Base-by-base conservation (phyloP, 495 filamentous ascomycete genomes). In the Tuber calosporum region DNA sequence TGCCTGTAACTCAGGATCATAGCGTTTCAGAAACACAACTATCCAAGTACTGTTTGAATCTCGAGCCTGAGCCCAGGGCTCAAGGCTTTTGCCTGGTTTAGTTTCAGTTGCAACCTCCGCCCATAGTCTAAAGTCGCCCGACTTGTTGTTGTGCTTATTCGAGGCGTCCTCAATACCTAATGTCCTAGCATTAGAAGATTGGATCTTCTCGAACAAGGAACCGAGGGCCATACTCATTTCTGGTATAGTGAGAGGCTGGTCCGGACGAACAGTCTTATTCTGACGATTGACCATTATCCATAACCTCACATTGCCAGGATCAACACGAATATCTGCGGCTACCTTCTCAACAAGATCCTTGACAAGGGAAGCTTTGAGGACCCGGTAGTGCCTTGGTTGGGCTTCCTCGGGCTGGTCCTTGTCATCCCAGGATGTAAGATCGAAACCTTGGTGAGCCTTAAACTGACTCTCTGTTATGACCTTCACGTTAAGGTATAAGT, bases 271-370 rank as follows among this genome's bases (percentile, higher is more conserved):
- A 0, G 95, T 98, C 84, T 97, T 97, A 81, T 99, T 99, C 80
- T 99, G 95, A 15, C 95, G 92, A 79, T 97, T 97, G 0, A 99
- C 96, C 93, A 99, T 97, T 53, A 91, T 89, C 96, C 95, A 98
- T 66, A 97, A 86, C 40, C 95, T 89, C 34, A 98, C 82, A 42
- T 86, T 86, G 62, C 87, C 87, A 4, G 89, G 84, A 69, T 90
- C 88, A 68, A 88, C 82, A 3, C 83, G 85, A n/a, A 88, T 84
- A 69, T 96, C 90, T 34, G 87, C 84, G 0, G 90, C 94, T 70
- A 97, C 85, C 42, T 83, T 83, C 53, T 86, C 83, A 15, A 89
- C 87, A 74, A 98, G 86, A 3, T 97, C 92, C 39, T 88, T 82
- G 37, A 98, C 86, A 2, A 90, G 92, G 67, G 89, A 89, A 15